Evolutionary conservation across 148 eudicot species (phyloP).

Genomic region (Arbutus unedo): DNA sequence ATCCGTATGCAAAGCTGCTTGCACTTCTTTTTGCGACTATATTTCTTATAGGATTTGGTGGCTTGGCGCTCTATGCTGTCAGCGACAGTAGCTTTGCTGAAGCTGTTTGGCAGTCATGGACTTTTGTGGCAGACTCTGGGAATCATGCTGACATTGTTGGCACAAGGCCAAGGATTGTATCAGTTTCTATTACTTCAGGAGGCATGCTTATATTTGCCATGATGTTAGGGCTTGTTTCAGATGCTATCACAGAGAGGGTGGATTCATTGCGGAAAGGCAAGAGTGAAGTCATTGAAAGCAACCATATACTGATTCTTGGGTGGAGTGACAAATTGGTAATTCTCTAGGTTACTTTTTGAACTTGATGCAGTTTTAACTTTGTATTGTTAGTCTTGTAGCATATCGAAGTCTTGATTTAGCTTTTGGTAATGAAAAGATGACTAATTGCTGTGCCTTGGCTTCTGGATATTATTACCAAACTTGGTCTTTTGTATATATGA

Average conservation of each 20-base stretch:
- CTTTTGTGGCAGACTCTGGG: slow-evolving; percentile 91
- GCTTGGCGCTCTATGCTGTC: slow-evolving; percentile 80
- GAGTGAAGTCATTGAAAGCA: slow-evolving; percentile 91
- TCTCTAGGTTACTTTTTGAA: slow-evolving; percentile 11
- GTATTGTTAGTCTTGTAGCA: not conserved
- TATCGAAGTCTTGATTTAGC: not conserved
- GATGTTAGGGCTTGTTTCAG: slow-evolving; percentile 98
- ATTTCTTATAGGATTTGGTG: slow-evolving; percentile 88
- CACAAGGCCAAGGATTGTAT: slow-evolving; percentile 77
- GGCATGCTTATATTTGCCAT: slow-evolving; percentile 97
- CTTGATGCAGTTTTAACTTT: not conserved
- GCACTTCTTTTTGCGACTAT: slow-evolving; percentile 85
- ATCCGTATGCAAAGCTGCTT: slow-evolving; percentile 92
- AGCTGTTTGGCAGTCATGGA: slow-evolving; percentile 96
- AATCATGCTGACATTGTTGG: slow-evolving; percentile 94
- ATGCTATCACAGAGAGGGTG: slow-evolving; percentile 93
- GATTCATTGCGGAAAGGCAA: slow-evolving; percentile 93
- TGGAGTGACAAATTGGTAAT: slow-evolving; percentile 97
- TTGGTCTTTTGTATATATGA: not conserved
- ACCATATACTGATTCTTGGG: slow-evolving; percentile 85
- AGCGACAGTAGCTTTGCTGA: slow-evolving; percentile 72
- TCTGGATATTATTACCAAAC: not conserved
- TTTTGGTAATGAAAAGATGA: not conserved
- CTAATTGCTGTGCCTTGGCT: slow-evolving; percentile 9
- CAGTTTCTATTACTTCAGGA: slow-evolving; percentile 80